Evolutionary conservation across 371 early-diverging fungal species (phyloP).

Genomic region (Nematocida parisii): DNA sequence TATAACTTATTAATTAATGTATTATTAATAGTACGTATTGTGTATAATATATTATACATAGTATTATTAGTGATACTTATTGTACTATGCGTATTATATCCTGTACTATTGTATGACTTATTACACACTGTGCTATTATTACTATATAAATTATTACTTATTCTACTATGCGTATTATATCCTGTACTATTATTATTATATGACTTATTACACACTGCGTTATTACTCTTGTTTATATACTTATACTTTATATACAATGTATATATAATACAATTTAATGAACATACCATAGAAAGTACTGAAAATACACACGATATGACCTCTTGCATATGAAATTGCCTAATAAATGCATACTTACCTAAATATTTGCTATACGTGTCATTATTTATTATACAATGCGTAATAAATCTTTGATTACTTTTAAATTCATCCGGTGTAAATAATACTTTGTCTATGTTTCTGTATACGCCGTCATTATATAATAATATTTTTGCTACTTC

Average conservation of each 20-base stretch:
- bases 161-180: too few species aligned
- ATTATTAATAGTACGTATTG: too few species aligned
- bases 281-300: not conserved
- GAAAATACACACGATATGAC: constrained; percentile 32
- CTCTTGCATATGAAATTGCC: constrained; percentile 39
- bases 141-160: too few species aligned
- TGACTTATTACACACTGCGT: too few species aligned
- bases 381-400: not conserved
- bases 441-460: not conserved
- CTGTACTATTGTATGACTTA: too few species aligned
- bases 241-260: too few species aligned
- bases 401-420: constrained; percentile 22
- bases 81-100: too few species aligned
- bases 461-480: not conserved
- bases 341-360: constrained; percentile 57
- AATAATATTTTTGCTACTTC: not conserved
- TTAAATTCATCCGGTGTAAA: not conserved
- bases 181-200: too few species aligned
- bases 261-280: not conserved
- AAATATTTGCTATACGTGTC: constrained; percentile 10
- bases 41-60: too few species aligned
- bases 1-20: too few species aligned
- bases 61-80: too few species aligned
- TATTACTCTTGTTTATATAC: not conserved
- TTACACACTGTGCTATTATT: too few species aligned